Base-by-base conservation (phyloP, 116 monocot genomes). In the Trichopus zeylanicus region DNA sequence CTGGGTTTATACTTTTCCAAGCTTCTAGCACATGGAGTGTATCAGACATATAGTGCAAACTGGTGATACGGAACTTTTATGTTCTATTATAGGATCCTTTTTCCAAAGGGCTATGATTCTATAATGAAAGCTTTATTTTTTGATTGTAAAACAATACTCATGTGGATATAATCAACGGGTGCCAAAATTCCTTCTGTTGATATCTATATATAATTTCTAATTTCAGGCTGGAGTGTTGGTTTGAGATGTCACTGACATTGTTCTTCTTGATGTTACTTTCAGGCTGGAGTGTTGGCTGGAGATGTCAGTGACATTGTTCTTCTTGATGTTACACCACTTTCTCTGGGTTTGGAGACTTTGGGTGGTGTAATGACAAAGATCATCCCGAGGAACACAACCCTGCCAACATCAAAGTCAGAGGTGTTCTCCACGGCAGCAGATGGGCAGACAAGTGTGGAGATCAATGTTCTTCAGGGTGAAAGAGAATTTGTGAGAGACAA, bases 301-400 rank as follows among this genome's bases (percentile, higher is more conserved):
- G 97, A 97, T 66, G 97, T 97, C 23, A 90, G 91, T 60, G 81
- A 97, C 55, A 91, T 97, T 57, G 97, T 97, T 56, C 91, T 97
- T 55, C 72, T 97, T 12, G 97, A 97, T 68, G 97, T 97, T 6
- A 75, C 81, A 39, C 97, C 97, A 25, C 63, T 97, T 23, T 97
- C 97, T 47, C 59, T 97, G 32, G 97, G 97, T 53, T 58, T 97
- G 62, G 97, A 97, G 65, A 97, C 97, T 0, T 68, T 97, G 66
- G 97, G 97, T 57, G 97, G 97, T 3, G 97, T 97, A 34, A 97
- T 97, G 97, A 97, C 97, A n/a, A 97, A 97, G 74, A 97, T 91
- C 67, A 97, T 97, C 59, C 97, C 97, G 5, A 81, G 97, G 29
- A 97, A 97, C 52, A 97, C 97, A 23, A 97, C 97, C 0, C 61